Conservation (phyloP, 129 eudicot species). For the Deinandra increscens region DNA sequence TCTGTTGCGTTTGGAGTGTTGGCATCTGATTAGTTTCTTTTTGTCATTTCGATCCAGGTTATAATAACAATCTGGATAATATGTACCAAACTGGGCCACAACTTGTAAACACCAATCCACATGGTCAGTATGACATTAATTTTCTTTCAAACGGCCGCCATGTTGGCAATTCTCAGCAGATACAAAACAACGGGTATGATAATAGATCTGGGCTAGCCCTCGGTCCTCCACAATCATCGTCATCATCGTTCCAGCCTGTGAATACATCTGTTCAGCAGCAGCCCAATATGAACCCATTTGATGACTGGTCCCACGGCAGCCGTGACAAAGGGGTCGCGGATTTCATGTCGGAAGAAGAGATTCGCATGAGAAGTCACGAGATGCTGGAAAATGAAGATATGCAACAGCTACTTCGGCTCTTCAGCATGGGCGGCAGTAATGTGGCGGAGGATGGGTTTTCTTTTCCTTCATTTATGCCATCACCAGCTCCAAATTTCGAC, state of each 20-base stretch:
- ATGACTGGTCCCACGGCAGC: conserved; percentile 61
- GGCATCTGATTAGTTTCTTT: background rate
- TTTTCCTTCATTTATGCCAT: conserved; percentile 58
- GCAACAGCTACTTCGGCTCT: conserved; percentile 89
- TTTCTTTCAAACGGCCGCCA: conserved; percentile 47
- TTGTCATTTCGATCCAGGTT: conserved; percentile 47
- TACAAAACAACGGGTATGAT: conserved; percentile 45
- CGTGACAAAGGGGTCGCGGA: conserved; percentile 52
- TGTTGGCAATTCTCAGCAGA: conserved; percentile 40
- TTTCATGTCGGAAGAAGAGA: conserved; percentile 82
- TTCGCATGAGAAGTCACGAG: conserved; percentile 79
- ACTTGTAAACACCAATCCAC: conserved; percentile 41
- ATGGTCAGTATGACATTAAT: conserved; percentile 44
- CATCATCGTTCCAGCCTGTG: conserved; percentile 57
- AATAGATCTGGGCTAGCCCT: conserved; percentile 57
- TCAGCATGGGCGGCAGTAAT: conserved; percentile 69
- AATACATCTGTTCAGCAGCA: conserved; percentile 51
- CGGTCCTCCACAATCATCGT: conserved; percentile 56
- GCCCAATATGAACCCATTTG: conserved; percentile 59
- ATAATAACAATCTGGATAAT: conserved; percentile 40
- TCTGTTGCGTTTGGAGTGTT: background rate
- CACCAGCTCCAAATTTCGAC: conserved; percentile 59
- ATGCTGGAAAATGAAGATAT: conserved; percentile 93
- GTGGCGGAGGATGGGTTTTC: conserved; percentile 60
- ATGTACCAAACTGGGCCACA: conserved; percentile 56